phyloP scores from a whole-genome alignment of 2,329 filamentous ascomycete species.

The Tolypocladium endophyticum region DNA sequence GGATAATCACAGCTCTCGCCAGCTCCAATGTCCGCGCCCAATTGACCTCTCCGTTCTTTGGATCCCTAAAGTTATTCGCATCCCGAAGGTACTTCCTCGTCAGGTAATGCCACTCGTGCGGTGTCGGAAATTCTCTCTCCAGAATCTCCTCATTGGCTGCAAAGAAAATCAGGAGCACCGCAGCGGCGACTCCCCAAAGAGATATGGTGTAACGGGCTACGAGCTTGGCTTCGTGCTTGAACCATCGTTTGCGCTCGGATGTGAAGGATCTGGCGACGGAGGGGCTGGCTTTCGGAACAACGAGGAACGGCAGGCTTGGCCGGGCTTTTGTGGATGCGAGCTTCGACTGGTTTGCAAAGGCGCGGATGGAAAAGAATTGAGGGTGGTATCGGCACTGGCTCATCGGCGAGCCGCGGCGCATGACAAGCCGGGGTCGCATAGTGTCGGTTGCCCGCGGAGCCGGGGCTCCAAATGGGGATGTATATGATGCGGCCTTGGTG shows the following conservation, averaged over 20 bases:
- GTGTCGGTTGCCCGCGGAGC: slow-evolving; percentile 5
- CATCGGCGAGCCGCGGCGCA: slow-evolving; percentile 17
- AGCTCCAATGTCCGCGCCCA: slow-evolving; percentile 59
- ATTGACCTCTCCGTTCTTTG: slow-evolving; percentile 43
- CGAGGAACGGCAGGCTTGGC: slow-evolving; percentile 36
- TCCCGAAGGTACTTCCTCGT: slow-evolving; percentile 59
- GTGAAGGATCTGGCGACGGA: slow-evolving; percentile 62
- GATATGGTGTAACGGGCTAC: slow-evolving; percentile 58
- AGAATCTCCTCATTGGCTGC: slow-evolving; percentile 63
- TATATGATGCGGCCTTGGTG: not conserved
- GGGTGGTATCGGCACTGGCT: slow-evolving; percentile 6
- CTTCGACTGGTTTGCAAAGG: slow-evolving; percentile 16
- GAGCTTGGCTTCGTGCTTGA: slow-evolving; percentile 60
- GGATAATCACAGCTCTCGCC: slow-evolving; percentile 46
- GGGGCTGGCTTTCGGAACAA: slow-evolving; percentile 34
- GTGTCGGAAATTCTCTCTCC: slow-evolving; percentile 69
- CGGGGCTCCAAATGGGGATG: slow-evolving; percentile 1
- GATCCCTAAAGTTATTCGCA: slow-evolving; percentile 47
- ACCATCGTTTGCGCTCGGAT: slow-evolving; percentile 63
- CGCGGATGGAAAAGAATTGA: slow-evolving; percentile 12
- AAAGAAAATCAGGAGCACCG: slow-evolving; percentile 50
- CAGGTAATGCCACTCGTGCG: slow-evolving; percentile 67
- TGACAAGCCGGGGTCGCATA: slow-evolving; percentile 29
- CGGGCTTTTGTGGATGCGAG: slow-evolving; percentile 18
- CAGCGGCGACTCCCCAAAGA: slow-evolving; percentile 52